Conservation (phyloP, 2,329 filamentous ascomycete species). For the Akanthomyces uredinophilus region DNA sequence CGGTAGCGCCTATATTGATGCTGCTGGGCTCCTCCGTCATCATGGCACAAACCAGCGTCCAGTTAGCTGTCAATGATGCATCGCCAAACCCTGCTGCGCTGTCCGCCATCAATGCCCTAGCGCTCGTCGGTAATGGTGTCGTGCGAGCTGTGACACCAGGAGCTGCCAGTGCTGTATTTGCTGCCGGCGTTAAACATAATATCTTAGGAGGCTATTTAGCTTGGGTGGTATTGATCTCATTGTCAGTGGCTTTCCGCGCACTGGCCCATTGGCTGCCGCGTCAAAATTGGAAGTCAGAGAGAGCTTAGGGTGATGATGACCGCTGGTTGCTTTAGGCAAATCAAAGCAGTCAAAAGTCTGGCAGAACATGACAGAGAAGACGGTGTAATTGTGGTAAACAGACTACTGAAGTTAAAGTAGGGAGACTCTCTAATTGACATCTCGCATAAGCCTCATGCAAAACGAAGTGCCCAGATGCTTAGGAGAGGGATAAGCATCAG, state of each 20-base stretch:
- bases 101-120: neutral
- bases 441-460: neutral
- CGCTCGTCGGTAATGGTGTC: neutral
- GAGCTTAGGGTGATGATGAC: neutral
- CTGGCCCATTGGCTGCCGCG: neutral
- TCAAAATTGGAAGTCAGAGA: neutral
- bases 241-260: neutral
- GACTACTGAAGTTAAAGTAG: too few species aligned
- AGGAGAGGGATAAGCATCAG: neutral
- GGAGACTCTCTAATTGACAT: neutral
- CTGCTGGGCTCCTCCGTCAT: neutral
- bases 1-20: neutral
- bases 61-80: neutral
- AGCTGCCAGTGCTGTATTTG: neutral
- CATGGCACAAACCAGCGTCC: neutral
- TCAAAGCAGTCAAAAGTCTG: too few species aligned
- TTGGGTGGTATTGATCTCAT: neutral
- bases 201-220: neutral
- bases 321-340: too few species aligned
- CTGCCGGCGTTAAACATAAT: neutral
- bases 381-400: too few species aligned
- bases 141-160: neutral
- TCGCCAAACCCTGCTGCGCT: neutral
- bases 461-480: neutral
- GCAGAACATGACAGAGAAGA: too few species aligned